Conservation (phyloP, 257 asterid species). For the Solanum acaule region DNA sequence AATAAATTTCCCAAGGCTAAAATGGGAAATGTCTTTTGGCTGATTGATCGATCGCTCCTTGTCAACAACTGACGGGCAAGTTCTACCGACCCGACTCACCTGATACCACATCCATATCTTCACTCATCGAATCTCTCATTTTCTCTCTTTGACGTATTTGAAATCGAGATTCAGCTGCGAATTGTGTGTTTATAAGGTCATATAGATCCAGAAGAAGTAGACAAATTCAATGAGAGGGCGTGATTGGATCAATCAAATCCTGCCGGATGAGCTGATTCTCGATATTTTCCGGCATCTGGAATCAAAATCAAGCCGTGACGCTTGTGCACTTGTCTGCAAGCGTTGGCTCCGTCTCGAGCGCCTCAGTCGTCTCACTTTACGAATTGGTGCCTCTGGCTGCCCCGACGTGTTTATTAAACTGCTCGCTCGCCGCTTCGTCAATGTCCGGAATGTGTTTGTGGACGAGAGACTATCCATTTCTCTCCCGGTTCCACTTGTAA, state of each 20-base stretch:
- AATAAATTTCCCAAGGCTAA: neutral
- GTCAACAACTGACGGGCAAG: neutral
- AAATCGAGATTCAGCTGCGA: neutral
- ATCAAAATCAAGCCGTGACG: constrained; percentile 55
- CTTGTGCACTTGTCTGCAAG: constrained; percentile 73
- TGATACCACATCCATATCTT: neutral
- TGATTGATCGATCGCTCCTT: neutral
- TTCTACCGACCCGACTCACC: neutral
- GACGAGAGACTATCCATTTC: constrained; percentile 58
- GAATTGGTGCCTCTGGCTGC: constrained; percentile 61
- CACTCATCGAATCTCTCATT: neutral
- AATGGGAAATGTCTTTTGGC: neutral
- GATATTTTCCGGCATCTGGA: constrained; percentile 50
- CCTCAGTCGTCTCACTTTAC: constrained; percentile 57
- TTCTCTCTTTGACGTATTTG: neutral
- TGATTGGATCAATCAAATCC: constrained; percentile 46
- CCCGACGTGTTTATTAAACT: constrained; percentile 43
- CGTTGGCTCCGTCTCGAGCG: constrained; percentile 86
- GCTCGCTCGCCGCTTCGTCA: constrained; percentile 44
- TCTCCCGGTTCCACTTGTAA: constrained; percentile 39
- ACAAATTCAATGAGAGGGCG: constrained; percentile 30
- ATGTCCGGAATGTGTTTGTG: constrained; percentile 30
- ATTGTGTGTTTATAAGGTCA: neutral
- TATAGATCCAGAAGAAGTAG: neutral
- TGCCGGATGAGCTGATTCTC: constrained; percentile 66